phyloP scores from a whole-genome alignment of 2,329 filamentous ascomycete genomes.

The Emergomyces pasteurianus region DNA sequence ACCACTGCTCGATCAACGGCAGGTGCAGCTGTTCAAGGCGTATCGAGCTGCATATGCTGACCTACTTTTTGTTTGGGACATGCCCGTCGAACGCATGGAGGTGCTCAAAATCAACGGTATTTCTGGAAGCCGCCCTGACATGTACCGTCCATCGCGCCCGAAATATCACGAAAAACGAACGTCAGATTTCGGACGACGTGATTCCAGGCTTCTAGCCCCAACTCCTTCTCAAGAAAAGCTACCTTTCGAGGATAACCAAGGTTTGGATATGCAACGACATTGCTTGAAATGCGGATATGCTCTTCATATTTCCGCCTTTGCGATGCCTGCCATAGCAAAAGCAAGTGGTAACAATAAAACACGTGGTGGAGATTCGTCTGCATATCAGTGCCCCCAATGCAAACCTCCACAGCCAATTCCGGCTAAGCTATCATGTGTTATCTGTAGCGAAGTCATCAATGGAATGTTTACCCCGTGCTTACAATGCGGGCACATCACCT shows the following conservation, averaged over 20 bases:
- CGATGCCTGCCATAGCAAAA: slow-evolving; percentile 12
- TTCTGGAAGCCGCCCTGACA: slow-evolving; percentile 22
- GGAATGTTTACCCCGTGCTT: slow-evolving; percentile 37
- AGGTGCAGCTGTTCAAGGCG: slow-evolving; percentile 36
- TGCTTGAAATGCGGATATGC: slow-evolving; percentile 30
- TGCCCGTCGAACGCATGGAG: slow-evolving; percentile 44
- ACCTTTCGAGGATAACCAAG: slow-evolving; percentile 11
- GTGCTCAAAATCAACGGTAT: slow-evolving; percentile 45
- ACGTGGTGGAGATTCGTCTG: slow-evolving; percentile 9
- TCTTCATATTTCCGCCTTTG: slow-evolving; percentile 27
- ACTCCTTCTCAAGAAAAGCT: neutral
- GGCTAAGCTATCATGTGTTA: slow-evolving; percentile 29
- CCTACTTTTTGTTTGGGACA: slow-evolving; percentile 46
- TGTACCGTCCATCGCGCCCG: slow-evolving; percentile 3
- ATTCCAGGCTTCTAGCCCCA: neutral
- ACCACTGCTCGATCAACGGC: slow-evolving; percentile 39
- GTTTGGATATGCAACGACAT: slow-evolving; percentile 31
- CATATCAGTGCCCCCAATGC: slow-evolving; percentile 25
- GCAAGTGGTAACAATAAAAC: slow-evolving; percentile 13
- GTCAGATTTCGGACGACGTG: neutral
- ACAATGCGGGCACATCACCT: slow-evolving; percentile 37
- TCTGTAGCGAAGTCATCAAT: slow-evolving; percentile 32
- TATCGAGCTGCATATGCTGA: slow-evolving; percentile 49
- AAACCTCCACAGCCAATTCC: slow-evolving; percentile 22
- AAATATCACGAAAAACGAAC: neutral